Evolutionary conservation across 495 filamentous ascomycete species (phyloP), one percentile per base, ranked within the genome.

Genomic region (Aspergillus nanangensis): DNA sequence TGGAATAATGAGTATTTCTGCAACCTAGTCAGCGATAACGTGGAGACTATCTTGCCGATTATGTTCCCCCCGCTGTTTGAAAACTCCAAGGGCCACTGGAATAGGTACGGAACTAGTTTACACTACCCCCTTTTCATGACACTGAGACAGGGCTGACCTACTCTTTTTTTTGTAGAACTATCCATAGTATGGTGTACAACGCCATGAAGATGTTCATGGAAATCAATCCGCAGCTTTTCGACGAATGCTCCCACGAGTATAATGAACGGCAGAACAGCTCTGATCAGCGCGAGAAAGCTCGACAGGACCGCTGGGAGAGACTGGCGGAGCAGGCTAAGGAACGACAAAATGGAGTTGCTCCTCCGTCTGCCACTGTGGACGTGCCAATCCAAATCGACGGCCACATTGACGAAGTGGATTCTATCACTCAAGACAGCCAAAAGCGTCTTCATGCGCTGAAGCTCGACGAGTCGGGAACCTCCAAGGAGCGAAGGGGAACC

Each of bases 1-100:
- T 99, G 93, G 93, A 99, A 99, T 69, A 99, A 99, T 61, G 93
- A 99, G 62, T 99, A 99, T 58, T 99, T 99, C 73, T 99, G 93
- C 75, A 99, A 99, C 60, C 74, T 99, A 44, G 93, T 99, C 43
- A 96, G 91, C 75, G 93, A 99, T 65, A 97, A 99, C 60, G 93
- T 97, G 23, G 92, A 96, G 54, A 88, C 95, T 34, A 99, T 99
- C 57, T 74, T 99, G 24, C 93, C 93, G 5, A 97, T 99, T 52
- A 99, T 99, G 93, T 99, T 99, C 62, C 91, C 94, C 19, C 93
- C 93, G 2, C 76, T 99, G 17, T 99, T 96, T 53, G 93, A 99
- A 68, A 99, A 99, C 63, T 97, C 94, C 14, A 99, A 99, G 66
- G 93, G 93, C 13, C 93, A 99, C 57, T 99, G 93, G 93, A 99